Conservation (phyloP, 805 yeast species). For the Tetrapisispora namnaoensis region DNA sequence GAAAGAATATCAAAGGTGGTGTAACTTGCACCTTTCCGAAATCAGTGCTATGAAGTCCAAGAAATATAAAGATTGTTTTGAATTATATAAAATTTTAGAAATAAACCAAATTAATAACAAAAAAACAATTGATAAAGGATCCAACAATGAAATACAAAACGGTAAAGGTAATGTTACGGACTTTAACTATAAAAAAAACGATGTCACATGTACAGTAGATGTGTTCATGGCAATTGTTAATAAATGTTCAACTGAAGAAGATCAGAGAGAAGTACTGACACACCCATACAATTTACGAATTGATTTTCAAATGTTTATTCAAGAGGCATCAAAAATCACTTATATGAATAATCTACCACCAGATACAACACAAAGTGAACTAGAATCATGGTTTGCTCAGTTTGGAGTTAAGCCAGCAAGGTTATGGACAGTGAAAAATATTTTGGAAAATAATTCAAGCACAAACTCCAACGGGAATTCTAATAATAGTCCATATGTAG, state of each 20-base stretch:
- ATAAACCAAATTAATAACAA: constrained; percentile 7
- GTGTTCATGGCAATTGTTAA: constrained; percentile 24
- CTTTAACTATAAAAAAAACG: constrained; percentile 7
- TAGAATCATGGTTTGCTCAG: constrained; percentile 86
- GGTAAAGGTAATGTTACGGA: neutral
- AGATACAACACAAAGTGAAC: constrained; percentile 83
- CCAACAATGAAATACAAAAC: neutral
- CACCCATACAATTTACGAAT: constrained; percentile 70
- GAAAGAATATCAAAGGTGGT: constrained; percentile 67
- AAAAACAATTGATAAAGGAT: neutral
- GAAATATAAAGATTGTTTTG: constrained; percentile 10
- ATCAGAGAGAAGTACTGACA: constrained; percentile 47
- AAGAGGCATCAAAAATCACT: constrained; percentile 69
- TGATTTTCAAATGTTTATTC: constrained; percentile 56
- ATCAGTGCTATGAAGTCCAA: constrained; percentile 1
- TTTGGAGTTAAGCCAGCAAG: constrained; percentile 80
- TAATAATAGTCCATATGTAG: constrained; percentile 29
- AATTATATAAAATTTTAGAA: constrained; percentile 34
- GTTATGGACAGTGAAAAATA: constrained; percentile 75
- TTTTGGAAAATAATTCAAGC: constrained; percentile 26
- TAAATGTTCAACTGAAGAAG: constrained; percentile 35
- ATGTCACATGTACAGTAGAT: constrained; percentile 9
- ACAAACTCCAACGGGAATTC: constrained; percentile 17
- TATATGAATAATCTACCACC: constrained; percentile 71
- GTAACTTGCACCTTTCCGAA: constrained; percentile 42